A percentile compares a stretch with the other conserved stretches of the same genome.
These are phyloP conservation scores for Hemileccinum impolitum DNA, from an alignment of 768 basidiomycete species.

Conservation along the genomic window DNA sequence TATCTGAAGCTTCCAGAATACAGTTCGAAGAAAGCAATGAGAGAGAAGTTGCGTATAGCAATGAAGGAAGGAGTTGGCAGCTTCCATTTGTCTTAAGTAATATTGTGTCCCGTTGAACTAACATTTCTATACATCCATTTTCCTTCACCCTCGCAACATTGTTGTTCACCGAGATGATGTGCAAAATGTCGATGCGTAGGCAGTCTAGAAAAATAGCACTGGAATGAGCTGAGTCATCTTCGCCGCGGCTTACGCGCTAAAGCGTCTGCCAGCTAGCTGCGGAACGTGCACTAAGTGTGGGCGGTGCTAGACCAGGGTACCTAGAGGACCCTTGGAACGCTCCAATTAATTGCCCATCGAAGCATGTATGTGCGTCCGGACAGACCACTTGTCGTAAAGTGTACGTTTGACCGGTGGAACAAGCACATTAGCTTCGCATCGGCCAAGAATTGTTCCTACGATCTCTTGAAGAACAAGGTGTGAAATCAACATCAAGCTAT, in stretches of 20 bases:
- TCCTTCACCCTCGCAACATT: constrained; percentile 5
- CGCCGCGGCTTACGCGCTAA: constrained; percentile 3
- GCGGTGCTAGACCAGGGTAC: not conserved
- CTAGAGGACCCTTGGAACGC: constrained; percentile 1
- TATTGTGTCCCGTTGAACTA: constrained; percentile 18
- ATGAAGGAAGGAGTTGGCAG: constrained; percentile 94
- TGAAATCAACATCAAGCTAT: constrained; percentile 18
- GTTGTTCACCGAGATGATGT: constrained; percentile 6
- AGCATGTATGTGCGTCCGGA: constrained; percentile 54
- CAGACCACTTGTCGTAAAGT: constrained; percentile 79
- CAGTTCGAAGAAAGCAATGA: constrained; percentile 80
- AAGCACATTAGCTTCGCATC: constrained; percentile 79
- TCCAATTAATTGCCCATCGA: constrained; percentile 5
- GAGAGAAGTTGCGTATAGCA: constrained; percentile 76
- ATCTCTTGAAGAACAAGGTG: constrained; percentile 71
- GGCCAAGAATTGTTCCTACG: constrained; percentile 75
- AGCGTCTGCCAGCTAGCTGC: constrained; percentile 13
- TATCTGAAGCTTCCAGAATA: constrained; percentile 97
- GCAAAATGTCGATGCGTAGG: no score
- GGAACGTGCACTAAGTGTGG: constrained; percentile 19
- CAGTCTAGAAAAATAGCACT: no score
- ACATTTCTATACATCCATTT: constrained; percentile 21
- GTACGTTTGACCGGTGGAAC: constrained; percentile 68
- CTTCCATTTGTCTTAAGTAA: constrained; percentile 87
- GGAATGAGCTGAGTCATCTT: constrained; percentile 1